phyloP scores from a whole-genome alignment of 1,139 yeast genomes.

The Hanseniaspora gamundiae region DNA sequence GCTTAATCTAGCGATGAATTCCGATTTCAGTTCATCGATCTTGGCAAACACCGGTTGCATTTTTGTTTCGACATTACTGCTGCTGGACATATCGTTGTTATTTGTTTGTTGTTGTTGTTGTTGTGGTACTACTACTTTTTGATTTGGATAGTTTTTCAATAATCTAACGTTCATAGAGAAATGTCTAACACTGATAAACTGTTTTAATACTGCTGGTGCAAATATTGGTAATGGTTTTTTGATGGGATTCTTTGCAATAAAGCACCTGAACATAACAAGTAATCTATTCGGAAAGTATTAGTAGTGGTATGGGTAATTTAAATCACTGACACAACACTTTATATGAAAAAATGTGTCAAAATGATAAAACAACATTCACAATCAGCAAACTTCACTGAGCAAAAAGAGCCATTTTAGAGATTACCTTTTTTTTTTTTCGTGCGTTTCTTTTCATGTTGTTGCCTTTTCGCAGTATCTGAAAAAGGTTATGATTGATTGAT shows the following conservation, averaged over 20 bases:
- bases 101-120: not conserved
- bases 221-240: too few species aligned
- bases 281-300: too few species aligned
- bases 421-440: too few species aligned
- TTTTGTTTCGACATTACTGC: conserved; percentile 9
- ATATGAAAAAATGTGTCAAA: not conserved
- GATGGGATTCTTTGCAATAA: too few species aligned
- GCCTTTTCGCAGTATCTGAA: too few species aligned
- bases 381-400: not conserved
- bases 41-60: conserved; percentile 33
- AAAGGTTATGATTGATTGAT: too few species aligned
- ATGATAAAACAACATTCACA: not conserved
- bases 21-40: conserved; percentile 60
- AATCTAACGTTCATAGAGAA: conserved; percentile 1
- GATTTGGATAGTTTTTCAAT: not conserved
- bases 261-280: too few species aligned
- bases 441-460: too few species aligned
- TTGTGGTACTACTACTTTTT: not conserved
- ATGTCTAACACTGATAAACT: not conserved
- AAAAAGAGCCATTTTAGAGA: too few species aligned
- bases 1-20: conserved; percentile 53
- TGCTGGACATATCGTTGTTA: not conserved
- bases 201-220: too few species aligned
- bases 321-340: too few species aligned
- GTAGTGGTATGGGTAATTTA: too few species aligned